These are phyloP conservation scores for Eucalyptus globulus DNA, from an alignment of 345 rosid species.

Conservation along the genomic window DNA sequence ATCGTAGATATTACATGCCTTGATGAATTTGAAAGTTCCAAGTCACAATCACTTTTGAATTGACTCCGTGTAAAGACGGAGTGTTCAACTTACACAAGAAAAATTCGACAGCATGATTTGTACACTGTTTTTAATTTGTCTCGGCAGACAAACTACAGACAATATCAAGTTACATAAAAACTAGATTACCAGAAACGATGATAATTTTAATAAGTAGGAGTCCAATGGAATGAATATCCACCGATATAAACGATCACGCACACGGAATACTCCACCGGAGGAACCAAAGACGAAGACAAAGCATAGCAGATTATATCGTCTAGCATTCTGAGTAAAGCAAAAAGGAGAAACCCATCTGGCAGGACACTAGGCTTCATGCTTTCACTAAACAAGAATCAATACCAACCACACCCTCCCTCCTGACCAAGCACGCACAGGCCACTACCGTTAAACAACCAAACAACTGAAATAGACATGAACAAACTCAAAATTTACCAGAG, in stretches of 20 bases:
- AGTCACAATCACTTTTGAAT: neutral
- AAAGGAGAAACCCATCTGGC: neutral
- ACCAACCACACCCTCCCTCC: neutral
- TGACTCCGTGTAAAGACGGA: neutral
- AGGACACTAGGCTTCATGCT: neutral
- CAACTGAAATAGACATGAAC: neutral
- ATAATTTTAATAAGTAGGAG: neutral
- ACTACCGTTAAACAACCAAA: neutral
- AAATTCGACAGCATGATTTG: neutral
- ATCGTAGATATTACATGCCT: neutral
- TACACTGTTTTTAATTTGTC: neutral
- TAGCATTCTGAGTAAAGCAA: neutral
- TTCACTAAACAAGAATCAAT: neutral
- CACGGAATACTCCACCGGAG: neutral
- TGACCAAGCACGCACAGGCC: neutral
- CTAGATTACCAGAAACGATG: neutral
- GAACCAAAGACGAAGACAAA: neutral
- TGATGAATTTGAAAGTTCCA: neutral
- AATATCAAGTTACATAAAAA: neutral
- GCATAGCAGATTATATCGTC: neutral
- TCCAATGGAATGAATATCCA: neutral
- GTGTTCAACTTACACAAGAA: neutral
- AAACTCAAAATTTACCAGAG: neutral
- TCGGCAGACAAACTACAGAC: neutral
- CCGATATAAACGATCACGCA: neutral